phyloP scores from a whole-genome alignment of 2,329 filamentous ascomycete species.

The Pestalotiopsis sp. region DNA sequence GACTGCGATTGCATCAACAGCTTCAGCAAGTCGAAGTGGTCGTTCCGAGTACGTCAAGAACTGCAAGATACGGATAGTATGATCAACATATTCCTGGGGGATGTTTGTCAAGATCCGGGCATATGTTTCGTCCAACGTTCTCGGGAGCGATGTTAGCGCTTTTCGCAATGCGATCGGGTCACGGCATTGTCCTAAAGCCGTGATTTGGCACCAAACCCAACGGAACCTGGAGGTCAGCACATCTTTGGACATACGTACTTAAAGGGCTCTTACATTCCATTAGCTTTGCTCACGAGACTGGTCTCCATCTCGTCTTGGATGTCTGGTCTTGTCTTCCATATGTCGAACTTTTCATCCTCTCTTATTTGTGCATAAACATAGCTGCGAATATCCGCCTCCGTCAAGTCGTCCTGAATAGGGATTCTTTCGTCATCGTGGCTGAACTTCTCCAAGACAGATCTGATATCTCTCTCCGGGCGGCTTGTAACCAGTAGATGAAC shows the following conservation, averaged over 20 bases:
- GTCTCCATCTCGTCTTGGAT: slow-evolving; percentile 26
- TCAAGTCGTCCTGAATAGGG: slow-evolving; percentile 21
- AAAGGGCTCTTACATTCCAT: neutral
- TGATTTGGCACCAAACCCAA: slow-evolving; percentile 24
- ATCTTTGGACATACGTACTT: neutral
- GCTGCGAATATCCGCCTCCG: slow-evolving; percentile 28
- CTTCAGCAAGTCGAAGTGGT: slow-evolving; percentile 29
- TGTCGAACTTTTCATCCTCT: slow-evolving; percentile 22
- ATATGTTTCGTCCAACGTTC: slow-evolving; percentile 23
- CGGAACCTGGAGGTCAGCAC: slow-evolving; percentile 23
- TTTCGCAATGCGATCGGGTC: neutral
- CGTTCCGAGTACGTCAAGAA: slow-evolving; percentile 26
- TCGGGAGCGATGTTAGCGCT: slow-evolving; percentile 16
- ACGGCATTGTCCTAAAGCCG: slow-evolving; percentile 22
- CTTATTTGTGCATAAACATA: slow-evolving; percentile 26
- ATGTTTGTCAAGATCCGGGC: slow-evolving; percentile 19
- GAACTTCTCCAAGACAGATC: slow-evolving; percentile 19
- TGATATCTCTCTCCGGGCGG: slow-evolving; percentile 29
- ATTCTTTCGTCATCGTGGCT: slow-evolving; percentile 19
- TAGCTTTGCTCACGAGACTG: slow-evolving; percentile 23
- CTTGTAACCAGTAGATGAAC: slow-evolving; percentile 26
- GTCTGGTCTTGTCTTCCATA: slow-evolving; percentile 25
- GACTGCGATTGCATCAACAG: slow-evolving; percentile 31
- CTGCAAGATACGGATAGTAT: slow-evolving; percentile 20
- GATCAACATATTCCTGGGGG: neutral